Conservation (phyloP, 345 rosid genomes). For the Bruguiera sexangula region DNA sequence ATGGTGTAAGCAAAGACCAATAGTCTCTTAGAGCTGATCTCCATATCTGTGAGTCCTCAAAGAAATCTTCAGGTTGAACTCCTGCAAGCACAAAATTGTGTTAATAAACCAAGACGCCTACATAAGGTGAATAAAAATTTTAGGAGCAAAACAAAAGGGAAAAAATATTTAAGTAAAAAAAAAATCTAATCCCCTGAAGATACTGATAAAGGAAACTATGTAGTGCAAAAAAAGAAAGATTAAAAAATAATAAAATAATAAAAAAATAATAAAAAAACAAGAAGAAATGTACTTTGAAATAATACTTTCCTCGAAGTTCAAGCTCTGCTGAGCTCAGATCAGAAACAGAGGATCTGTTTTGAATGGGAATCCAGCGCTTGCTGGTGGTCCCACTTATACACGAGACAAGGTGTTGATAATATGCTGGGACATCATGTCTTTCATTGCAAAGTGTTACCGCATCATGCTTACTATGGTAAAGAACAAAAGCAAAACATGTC, state of each 20-base stretch:
- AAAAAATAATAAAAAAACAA: background rate
- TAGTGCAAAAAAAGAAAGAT: background rate
- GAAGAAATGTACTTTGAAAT: slow-evolving; percentile 15
- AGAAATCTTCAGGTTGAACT: slow-evolving; percentile 67
- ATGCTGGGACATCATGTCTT: slow-evolving; percentile 50
- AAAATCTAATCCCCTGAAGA: background rate
- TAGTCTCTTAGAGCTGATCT: slow-evolving; percentile 69
- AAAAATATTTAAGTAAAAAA: background rate
- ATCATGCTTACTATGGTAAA: slow-evolving; percentile 43
- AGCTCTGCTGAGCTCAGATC: slow-evolving; percentile 56
- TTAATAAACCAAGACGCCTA: slow-evolving; percentile 15
- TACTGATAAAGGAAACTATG: background rate
- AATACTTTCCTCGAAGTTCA: slow-evolving; percentile 77
- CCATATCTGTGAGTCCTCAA: slow-evolving; percentile 64
- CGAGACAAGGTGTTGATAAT: slow-evolving; percentile 74
- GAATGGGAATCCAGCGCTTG: slow-evolving; percentile 86
- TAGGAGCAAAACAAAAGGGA: background rate
- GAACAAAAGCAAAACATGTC: slow-evolving; percentile 8
- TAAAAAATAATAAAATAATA: background rate
- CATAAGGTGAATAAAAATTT: background rate
- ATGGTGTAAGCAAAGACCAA: slow-evolving; percentile 94
- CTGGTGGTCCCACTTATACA: slow-evolving; percentile 77
- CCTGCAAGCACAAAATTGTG: slow-evolving; percentile 48
- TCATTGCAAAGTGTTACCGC: slow-evolving; percentile 68
- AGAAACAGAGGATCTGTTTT: slow-evolving; percentile 64